Base-by-base conservation (phyloP, 768 basidiomycete genomes). In the Sporobolomyces pararoseus region DNA sequence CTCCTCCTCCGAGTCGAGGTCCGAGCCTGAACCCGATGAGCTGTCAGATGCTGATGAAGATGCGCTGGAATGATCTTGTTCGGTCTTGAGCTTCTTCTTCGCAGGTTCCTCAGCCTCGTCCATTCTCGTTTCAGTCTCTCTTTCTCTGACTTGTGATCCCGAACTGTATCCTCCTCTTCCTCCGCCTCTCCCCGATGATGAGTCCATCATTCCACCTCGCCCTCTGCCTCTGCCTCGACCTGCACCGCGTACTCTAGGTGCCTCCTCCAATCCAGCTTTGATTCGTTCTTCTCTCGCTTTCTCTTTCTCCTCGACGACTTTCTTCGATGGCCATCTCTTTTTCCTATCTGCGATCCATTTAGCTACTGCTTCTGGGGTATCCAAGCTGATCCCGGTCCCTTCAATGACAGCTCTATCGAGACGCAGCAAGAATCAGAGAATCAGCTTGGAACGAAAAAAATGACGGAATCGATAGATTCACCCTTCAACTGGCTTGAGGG, bases 321-420 rank as follows among this genome's bases (percentile, higher is more conserved):
- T 76, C 35, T 84, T 78, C 23, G 87, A 89, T 16, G 95, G 95
- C 83, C 89, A 98, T 21, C 89, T 85, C 74, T 85, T 87, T 79
- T 86, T 93, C 49, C 95, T 86, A 76, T 97, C 94, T 19, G 85
- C 86, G 55, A 95, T 85, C 95, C 95, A 98, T 37, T 84, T 85
- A 27, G 85, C 85, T 66, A 97, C 81, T 12, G 87, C 85, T 75
- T 92, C 92, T 12, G 88, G 90, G 1, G 89, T 87, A 75, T 95
- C 85, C 23, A 98, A 83, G 14, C 84, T 77, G 25, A 95, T 78
- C 37, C 81, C 86, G 3, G 92, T 95, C 7, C 93, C 93, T 37
- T 77, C 77, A 37, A 81, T 79, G 12, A 76, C 72, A 7, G 78
- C 72, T 70, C 58, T 75, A 59, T 2, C 9, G 17, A 42, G 17